Evolutionary conservation across 2,329 filamentous ascomycete species (phyloP).

Genomic region (Capronia coronata): DNA sequence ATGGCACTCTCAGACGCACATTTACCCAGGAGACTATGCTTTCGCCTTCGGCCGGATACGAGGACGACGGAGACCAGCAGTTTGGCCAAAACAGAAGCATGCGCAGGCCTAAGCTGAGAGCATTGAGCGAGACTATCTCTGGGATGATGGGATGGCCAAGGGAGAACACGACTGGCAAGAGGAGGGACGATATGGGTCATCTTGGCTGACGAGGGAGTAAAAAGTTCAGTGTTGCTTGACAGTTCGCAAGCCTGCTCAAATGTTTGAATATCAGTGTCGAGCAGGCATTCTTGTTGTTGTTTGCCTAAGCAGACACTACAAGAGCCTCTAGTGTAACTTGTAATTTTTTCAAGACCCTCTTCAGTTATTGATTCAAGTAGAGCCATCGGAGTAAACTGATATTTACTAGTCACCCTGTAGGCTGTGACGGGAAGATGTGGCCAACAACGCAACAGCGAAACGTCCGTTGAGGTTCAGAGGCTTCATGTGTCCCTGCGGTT

Average conservation of each 20-base stretch:
- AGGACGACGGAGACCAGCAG: conserved; percentile 3
- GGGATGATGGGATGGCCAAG: conserved; percentile 14
- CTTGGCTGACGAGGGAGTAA: not conserved
- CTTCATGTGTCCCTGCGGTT: too few relatives aligned
- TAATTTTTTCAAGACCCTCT: too few relatives aligned
- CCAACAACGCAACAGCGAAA: too few relatives aligned
- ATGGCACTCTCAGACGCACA: conserved; percentile 11
- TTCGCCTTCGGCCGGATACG: not conserved
- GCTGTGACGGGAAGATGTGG: too few relatives aligned
- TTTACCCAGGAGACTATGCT: conserved; percentile 11
- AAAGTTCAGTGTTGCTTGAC: not conserved
- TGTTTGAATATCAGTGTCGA: not conserved
- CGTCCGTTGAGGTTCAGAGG: too few relatives aligned
- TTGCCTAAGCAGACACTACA: too few relatives aligned
- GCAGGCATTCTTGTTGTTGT: not conserved
- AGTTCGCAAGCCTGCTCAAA: not conserved
- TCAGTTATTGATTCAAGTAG: too few relatives aligned
- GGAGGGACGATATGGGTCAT: conserved; percentile 3
- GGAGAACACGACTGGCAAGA: conserved; percentile 9
- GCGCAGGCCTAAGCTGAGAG: conserved; percentile 12
- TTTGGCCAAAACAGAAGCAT: not conserved
- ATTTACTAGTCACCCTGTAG: too few relatives aligned
- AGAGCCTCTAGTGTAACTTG: too few relatives aligned
- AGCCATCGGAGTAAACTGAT: too few relatives aligned
- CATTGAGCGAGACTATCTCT: conserved; percentile 19